Evolutionary conservation across 2,329 filamentous ascomycete species (phyloP).

Genomic region (Leptographium procerum): DNA sequence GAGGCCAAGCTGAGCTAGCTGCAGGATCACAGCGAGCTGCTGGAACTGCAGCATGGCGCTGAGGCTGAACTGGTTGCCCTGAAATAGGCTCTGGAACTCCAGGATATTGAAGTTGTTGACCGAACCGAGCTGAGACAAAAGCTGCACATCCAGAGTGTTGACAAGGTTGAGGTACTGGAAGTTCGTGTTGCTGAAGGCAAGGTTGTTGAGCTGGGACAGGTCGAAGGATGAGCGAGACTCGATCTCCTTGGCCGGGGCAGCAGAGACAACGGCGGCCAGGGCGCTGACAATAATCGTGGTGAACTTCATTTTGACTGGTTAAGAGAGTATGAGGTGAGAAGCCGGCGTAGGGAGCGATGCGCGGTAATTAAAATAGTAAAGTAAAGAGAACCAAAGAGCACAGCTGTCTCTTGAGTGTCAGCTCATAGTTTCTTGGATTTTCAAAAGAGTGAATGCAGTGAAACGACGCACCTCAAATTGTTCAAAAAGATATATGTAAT

Average conservation of each 20-base stretch:
- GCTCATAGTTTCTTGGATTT: neutral
- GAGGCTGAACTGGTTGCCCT: conserved; percentile 10
- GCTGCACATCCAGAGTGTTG: conserved; percentile 33
- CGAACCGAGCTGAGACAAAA: conserved; percentile 28
- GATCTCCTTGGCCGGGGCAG: conserved; percentile 29
- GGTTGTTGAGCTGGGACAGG: conserved; percentile 27
- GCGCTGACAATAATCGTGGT: conserved; percentile 31
- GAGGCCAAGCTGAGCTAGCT: conserved; percentile 19
- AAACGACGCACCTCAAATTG: conserved; percentile 26
- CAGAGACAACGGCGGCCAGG: conserved; percentile 31
- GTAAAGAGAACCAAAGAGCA: conserved; percentile 25
- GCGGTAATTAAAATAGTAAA: conserved; percentile 19
- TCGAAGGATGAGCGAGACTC: conserved; percentile 26
- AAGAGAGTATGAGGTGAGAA: conserved; percentile 12
- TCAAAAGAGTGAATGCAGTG: neutral
- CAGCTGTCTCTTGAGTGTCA: conserved; percentile 25
- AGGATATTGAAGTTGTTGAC: conserved; percentile 35
- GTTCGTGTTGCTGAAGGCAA: conserved; percentile 29
- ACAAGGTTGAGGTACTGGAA: conserved; percentile 34
- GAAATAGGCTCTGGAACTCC: conserved; percentile 27
- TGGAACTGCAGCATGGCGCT: conserved; percentile 12
- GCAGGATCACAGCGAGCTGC: conserved; percentile 13
- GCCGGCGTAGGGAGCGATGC: conserved; percentile 17
- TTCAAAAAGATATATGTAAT: conserved; percentile 24
- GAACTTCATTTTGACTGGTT: conserved; percentile 36